phyloP scores from a whole-genome alignment of 495 filamentous ascomycete species.

The Tuber aestivum region DNA sequence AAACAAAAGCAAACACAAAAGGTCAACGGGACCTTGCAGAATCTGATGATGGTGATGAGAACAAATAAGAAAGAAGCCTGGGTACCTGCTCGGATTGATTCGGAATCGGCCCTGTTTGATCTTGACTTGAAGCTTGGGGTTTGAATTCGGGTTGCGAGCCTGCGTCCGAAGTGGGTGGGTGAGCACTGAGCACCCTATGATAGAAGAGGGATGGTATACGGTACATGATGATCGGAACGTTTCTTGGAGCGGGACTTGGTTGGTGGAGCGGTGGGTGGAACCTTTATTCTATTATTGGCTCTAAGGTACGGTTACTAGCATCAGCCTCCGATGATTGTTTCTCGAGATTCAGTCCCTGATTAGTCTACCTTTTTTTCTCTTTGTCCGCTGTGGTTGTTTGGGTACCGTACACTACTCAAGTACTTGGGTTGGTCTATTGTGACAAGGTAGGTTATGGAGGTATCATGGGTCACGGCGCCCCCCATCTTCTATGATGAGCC shows the following conservation, averaged over 20 bases:
- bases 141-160: neutral
- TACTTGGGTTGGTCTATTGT: neutral
- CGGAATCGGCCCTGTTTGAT: neutral
- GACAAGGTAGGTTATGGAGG: neutral
- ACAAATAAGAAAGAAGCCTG: neutral
- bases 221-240: neutral
- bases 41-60: neutral
- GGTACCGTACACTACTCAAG: too few relatives aligned
- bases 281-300: too few relatives aligned
- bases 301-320: too few relatives aligned
- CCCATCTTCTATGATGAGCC: neutral
- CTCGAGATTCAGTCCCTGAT: neutral
- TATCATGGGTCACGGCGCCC: too few relatives aligned
- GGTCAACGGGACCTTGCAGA: neutral
- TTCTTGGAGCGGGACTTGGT: neutral
- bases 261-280: neutral
- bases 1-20: neutral
- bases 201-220: neutral
- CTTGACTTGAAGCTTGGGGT: neutral
- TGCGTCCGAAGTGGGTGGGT: neutral
- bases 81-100: slow-evolving; percentile 2
- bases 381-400: too few relatives aligned
- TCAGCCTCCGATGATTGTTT: neutral
- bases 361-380: too few relatives aligned
- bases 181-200: neutral